These are phyloP conservation scores for Asclepias syriaca DNA, from an alignment of 257 asterid species.

Conservation along the genomic window DNA sequence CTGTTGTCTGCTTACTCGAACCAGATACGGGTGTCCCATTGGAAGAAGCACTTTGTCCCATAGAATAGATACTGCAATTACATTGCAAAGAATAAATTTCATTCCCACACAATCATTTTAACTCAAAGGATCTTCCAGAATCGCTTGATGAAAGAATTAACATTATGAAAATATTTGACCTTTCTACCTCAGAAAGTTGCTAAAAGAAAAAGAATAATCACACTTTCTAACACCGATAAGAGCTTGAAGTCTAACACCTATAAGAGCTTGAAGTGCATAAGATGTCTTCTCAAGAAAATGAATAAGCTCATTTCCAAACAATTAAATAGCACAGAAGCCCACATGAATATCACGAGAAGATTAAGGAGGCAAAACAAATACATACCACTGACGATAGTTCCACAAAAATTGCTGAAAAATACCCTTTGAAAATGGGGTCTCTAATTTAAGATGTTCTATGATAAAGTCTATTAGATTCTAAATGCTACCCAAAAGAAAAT, in stretches of 20 bases:
- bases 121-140: neutral
- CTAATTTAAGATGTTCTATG: neutral
- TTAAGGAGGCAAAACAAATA: neutral
- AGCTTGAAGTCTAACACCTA: neutral
- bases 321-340: neutral
- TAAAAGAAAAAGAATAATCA: neutral
- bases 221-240: neutral
- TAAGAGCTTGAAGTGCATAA: neutral
- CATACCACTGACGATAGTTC: neutral
- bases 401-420: neutral
- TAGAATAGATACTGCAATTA: constrained; percentile 47
- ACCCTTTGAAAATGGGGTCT: neutral
- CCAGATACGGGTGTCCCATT: constrained; percentile 47
- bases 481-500: neutral
- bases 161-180: neutral
- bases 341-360: neutral
- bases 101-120: neutral
- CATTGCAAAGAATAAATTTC: constrained; percentile 1
- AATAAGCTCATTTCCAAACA: too few species aligned
- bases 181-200: neutral
- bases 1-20: constrained; percentile 32
- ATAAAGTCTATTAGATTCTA: neutral
- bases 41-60: constrained; percentile 43
- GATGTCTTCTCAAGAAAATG: neutral
- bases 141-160: neutral